Base-by-base conservation (phyloP, 495 filamentous ascomycete genomes). In the Cladorrhinum samala region DNA sequence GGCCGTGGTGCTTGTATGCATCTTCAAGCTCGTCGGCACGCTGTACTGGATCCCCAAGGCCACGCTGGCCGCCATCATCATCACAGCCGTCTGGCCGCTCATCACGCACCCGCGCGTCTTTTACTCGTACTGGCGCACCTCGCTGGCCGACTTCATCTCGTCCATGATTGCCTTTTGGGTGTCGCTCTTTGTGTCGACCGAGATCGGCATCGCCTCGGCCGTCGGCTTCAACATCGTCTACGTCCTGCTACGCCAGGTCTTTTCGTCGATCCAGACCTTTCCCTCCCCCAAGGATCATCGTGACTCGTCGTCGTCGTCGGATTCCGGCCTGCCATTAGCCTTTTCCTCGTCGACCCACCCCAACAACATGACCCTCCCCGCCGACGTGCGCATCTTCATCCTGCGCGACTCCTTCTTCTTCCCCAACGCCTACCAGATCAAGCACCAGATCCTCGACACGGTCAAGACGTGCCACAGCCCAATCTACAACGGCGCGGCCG, bases 21-120 rank as follows among this genome's bases (percentile, higher is more conserved):
- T 77, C 38, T 77, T 72, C 50, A 70, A 72, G 50, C 71, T 79
- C 18, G 73, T 72, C 1, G 69, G 66, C 13, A 72, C 72, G 0
- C 63, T 79, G 0, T 79, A 72, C 58, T 79, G 76, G 76, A 69
- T 77, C 40, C 76, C 76, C n/a, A 74, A 74, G 40, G 58, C 74
- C 0, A 77, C 72, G 0, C 62, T 77, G 8, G 62, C 74, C 0
- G 76, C 75, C 16, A 77, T 73, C 49, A 73, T 74, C 40, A 74
- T 77, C 51, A 68, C 66, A 46, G 75, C 74, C 25, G 70, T 76
- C 8, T 68, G 67, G 40, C 72, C 73, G 23, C 63, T 79, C 11
- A 70, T 78, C 54, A 63, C 66, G 0, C 62, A 71, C 0, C 62
- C 69, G 1, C 62, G 54, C 13, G 61, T 72, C 11, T 77, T 77